Evolutionary conservation across 495 filamentous ascomycete species (phyloP), one percentile per base, ranked within the genome.

Genomic region (Friedmanniomyces simplex): DNA sequence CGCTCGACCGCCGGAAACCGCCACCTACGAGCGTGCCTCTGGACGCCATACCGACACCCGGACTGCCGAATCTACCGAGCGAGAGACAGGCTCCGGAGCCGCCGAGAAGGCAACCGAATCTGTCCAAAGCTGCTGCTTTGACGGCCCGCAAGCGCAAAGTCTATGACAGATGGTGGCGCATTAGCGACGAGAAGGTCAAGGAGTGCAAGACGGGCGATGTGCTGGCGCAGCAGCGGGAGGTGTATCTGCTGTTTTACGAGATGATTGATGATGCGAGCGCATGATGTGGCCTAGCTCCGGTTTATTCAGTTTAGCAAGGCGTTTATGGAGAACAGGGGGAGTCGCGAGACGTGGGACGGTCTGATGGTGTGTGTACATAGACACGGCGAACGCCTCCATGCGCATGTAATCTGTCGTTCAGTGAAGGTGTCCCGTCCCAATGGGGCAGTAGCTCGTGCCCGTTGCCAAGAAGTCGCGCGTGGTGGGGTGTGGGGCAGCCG

Each of bases 231-330:
- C 89, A 96, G 69, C 85, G 83, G 61, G 93, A 96, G 69, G 91
- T 96, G 0, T 99, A 97, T 69, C 72, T 99, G 63, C 73, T 99
- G 25, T 99, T 99, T 68, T 99, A 99, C 67, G 91, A 96, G 70
- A 70, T 91, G 58, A 87, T 63, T 1, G 52, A 57, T 49, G 61
- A 58, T 18, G 48, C 25, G 45, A 14, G 34, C 47, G 41, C 51
- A 3, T 30, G 25, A 12, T 32, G 25, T n/a, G n/a, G n/a, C n/a
- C n/a, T n/a, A 5, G 49, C 5, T 32, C 10, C 8, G 2, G 51
- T 28, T 42, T 25, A 1, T 14, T 55, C 41, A 47, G 2, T 14
- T 55, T 54, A 55, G 52, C 52, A 39, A 28, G 52, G 52, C 25
- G 52, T 55, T n/a, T 55, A 14, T 32, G 26, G 46, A 21, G n/a